phyloP scores from a whole-genome alignment of 2,329 filamentous ascomycete genomes.

The Dactylellina leptospora region DNA sequence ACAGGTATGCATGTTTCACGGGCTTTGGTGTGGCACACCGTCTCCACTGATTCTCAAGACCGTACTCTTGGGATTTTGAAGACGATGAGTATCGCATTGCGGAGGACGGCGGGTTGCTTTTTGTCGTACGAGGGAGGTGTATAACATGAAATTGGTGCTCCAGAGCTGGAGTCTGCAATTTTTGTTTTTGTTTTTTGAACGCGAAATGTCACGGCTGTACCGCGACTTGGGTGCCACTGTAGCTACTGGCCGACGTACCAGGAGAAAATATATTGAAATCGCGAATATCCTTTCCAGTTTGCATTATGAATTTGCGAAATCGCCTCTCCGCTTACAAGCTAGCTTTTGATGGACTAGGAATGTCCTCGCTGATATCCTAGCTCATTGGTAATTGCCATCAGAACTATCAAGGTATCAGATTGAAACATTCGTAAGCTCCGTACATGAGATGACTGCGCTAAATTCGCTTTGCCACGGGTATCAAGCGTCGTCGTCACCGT shows the following conservation, averaged over 20 bases:
- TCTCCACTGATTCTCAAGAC: conserved; percentile 32
- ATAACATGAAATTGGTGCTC: too few relatives aligned
- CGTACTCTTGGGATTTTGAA: conserved; percentile 41
- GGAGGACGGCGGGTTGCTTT: conserved; percentile 32
- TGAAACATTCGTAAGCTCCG: conserved; percentile 17
- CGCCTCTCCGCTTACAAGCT: not conserved
- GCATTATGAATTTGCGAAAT: conserved; percentile 7
- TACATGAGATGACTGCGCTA: conserved; percentile 29
- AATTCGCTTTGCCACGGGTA: conserved; percentile 50
- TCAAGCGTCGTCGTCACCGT: conserved; percentile 4
- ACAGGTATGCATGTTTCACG: conserved; percentile 38
- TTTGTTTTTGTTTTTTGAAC: too few relatives aligned
- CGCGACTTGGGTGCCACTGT: too few relatives aligned
- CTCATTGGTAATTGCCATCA: conserved; percentile 7
- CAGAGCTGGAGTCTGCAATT: too few relatives aligned
- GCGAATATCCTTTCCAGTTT: not conserved
- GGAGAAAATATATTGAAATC: not conserved
- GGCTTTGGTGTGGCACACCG: conserved; percentile 33
- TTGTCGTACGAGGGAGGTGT: conserved; percentile 35
- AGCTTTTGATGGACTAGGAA: not conserved
- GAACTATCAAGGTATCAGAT: conserved; percentile 9
- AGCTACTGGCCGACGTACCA: too few relatives aligned
- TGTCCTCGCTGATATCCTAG: not conserved
- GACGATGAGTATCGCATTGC: conserved; percentile 35
- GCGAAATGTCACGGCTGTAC: too few relatives aligned